A percentile compares a stretch with the other conserved stretches of the same genome.
Conservation (phyloP, 148 eudicot species). For the Rhododendron vialii region DNA sequence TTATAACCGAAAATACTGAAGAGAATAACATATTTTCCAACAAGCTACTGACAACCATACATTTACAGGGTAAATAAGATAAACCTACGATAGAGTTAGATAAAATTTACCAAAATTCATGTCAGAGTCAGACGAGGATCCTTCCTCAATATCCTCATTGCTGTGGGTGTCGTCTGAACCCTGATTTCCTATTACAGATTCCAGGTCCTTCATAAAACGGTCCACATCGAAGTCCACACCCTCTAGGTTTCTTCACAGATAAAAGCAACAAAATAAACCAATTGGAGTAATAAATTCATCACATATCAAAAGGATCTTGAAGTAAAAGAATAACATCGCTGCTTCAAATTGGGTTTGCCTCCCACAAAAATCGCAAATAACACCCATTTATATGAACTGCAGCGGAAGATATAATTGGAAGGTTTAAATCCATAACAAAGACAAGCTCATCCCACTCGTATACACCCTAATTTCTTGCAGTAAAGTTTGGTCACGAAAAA, state of each 20-base stretch:
- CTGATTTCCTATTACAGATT: conserved; percentile 47
- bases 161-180: conserved; percentile 30
- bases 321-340: not conserved
- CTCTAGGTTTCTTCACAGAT: conserved; percentile 33
- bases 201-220: conserved; percentile 79
- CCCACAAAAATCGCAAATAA: not conserved
- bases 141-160: conserved; percentile 58
- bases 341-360: not conserved
- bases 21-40: not conserved
- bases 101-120: conserved; percentile 72
- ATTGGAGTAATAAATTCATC: not conserved
- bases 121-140: conserved; percentile 51
- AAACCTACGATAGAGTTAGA: not conserved
- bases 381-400: not conserved
- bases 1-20: not conserved
- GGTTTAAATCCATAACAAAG: not conserved
- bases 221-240: conserved; percentile 79
- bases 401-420: not conserved
- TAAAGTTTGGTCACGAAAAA: not conserved
- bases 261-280: conserved; percentile 12
- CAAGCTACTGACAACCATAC: not conserved
- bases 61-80: not conserved
- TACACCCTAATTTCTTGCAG: not conserved
- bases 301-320: not conserved
- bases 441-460: not conserved